Evolutionary conservation across 495 filamentous ascomycete species (phyloP), one percentile per base, ranked within the genome.

Genomic region (Hypoxylon lenormandii): DNA sequence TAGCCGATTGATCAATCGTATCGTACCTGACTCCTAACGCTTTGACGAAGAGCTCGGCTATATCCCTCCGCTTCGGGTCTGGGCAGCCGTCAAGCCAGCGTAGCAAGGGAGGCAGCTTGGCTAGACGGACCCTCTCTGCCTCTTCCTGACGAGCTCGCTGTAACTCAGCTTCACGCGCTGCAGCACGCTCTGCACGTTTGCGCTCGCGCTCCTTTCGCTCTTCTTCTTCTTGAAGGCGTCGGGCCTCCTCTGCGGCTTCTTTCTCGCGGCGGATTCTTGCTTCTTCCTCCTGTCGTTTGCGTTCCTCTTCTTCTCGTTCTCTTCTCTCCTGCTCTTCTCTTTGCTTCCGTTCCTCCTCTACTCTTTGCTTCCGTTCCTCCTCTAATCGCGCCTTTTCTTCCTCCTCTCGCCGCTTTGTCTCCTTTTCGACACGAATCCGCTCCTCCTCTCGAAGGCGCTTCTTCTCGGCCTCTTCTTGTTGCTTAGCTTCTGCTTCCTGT

Each of bases 81-180:
- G 73, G 66, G n/a, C 72, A 78, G 23, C 64, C 68, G 47, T 84
- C 80, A 26, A 87, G 80, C 85, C 85, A 87, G 18, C 82, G 81
- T 38, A 87, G 62, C 18, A 86, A 72, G 12, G 81, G 79, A 26
- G 85, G 84, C 16, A 87, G 65, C 66, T 82, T 86, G 15, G 80
- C 75, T 2, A 86, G 49, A 11, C 83, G 80, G n/a, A 80, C 70
- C 21, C 77, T 78, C 42, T 82, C 80, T 59, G 81, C 75, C 60
- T 85, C 80, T 47, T 79, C 79, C 54, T 78, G 78, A 7, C 80
- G 74, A 47, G 80, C 76, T 37, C 80, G 78, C 45, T 82, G 79
- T 21, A 69, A 64, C 55, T 85, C 83, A 5, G 85, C 85, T 68
- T 91, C 85, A 46, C 85, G 81, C 21, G 86, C 85, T 40, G 81